Base-by-base conservation (phyloP, 129 eudicot genomes). In the Saposhnikovia divaricata region DNA sequence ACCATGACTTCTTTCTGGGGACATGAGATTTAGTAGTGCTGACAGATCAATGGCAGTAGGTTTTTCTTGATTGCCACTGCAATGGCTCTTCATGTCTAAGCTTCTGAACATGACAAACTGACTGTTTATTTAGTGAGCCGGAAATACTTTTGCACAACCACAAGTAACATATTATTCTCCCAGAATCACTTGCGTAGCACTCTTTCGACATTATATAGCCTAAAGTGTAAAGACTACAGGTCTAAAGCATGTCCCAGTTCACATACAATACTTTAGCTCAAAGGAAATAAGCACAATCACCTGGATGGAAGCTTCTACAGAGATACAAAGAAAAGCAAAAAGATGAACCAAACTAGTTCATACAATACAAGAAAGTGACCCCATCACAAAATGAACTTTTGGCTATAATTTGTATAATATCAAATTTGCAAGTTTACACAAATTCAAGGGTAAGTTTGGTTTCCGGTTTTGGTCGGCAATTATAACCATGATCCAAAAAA, bases 241-340 rank as follows among this genome's bases (percentile, higher is more conserved):
- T 25, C 68, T 61, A 61, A 25, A 34, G 73, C 73, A 68, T 12
- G 43, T 31, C 73, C 40, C 43, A 81, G 53, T 40, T 86, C 89
- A 91, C 37, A 82, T 72, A 83, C 86, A 91, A 81, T 85, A 71
- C 6, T 39, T 34, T 18, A 31, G 73, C 21, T 15, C 13, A 34
- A 68, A 68, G 73, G 42, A 34, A 68, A 66, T 31, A 14, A 42
- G n/a, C 1, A 13, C 19, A 21, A 16, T 27, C 71, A 63, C 71
- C 71, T 27, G 31, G 78, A 19, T 0, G 4, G n/a, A 61, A 42
- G 39, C 65, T 18, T 55, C 65, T 57, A 57, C 13, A 23, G 66
- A 57, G 66, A 57, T 57, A 13, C 66, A 9, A 16, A 21, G 1
- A 19, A 55, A 23, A 61, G 69, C 34, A 61, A n/a, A 57, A 23